Conservation (phyloP, 495 filamentous ascomycete species). For the Trichoderma asperelloides region DNA sequence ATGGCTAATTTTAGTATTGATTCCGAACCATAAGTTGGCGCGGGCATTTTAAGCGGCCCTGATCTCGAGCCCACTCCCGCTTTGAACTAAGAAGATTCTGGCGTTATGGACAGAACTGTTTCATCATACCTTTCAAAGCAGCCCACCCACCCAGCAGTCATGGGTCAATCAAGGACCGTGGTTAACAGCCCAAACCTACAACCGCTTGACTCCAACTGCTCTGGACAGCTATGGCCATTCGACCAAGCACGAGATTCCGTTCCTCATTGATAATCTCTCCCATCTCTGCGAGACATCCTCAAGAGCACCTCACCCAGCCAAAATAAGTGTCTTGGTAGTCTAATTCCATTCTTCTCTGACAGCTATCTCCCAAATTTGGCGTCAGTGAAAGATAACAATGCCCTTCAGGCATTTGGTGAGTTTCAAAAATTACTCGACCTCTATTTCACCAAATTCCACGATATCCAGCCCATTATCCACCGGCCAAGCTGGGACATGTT, state of each 20-base stretch:
- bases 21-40: neutral
- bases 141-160: too few relatives aligned
- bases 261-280: neutral
- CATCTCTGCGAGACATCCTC: conserved; percentile 1
- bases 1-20: neutral
- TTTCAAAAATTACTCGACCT: conserved; percentile 21
- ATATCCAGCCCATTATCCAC: conserved; percentile 26
- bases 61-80: neutral
- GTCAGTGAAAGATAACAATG: neutral
- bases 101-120: too few relatives aligned
- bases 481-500: conserved; percentile 22
- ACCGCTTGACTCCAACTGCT: neutral
- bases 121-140: too few relatives aligned
- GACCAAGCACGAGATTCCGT: neutral
- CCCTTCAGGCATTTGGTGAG: neutral
- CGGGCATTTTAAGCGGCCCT: neutral
- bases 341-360: conserved; percentile 5
- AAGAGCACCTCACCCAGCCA: neutral
- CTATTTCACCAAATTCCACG: conserved; percentile 25
- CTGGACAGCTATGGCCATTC: neutral
- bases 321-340: neutral
- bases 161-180: too few relatives aligned
- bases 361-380: neutral
- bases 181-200: neutral
- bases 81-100: too few relatives aligned